Percentiles rank a stretch among this genome's conserved stretches.
These are phyloP conservation scores for Coccomyxa sp. DNA, from an alignment of 139 green algal genomes.

Conservation along the genomic window DNA sequence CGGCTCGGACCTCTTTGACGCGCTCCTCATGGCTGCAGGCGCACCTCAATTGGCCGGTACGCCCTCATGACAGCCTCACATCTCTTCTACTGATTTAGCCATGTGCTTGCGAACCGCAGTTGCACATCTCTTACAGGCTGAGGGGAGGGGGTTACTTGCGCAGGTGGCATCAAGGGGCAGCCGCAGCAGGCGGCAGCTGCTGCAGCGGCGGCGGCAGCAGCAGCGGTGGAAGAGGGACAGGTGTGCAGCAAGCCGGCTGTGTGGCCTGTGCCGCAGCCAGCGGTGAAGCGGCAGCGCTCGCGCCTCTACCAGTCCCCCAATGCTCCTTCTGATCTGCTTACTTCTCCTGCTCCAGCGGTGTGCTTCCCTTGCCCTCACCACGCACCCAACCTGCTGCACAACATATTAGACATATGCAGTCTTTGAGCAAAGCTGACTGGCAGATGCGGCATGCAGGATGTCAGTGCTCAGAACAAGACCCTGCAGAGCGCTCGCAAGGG, in stretches of 20 bases:
- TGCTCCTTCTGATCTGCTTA: not conserved
- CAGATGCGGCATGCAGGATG: too few relatives aligned
- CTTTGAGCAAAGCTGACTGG: too few relatives aligned
- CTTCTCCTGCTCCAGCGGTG: conserved; percentile 9
- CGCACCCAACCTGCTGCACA: too few relatives aligned
- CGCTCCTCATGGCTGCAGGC: conserved; percentile 75
- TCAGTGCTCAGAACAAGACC: too few relatives aligned
- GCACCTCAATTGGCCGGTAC: conserved; percentile 14
- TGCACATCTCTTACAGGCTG: not conserved
- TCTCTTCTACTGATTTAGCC: not conserved
- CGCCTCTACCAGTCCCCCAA: not conserved
- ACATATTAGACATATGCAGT: too few relatives aligned
- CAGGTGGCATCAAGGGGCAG: conserved; percentile 18
- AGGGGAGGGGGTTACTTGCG: not conserved
- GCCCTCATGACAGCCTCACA: not conserved
- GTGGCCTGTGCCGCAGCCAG: not conserved
- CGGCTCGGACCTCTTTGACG: conserved; percentile 70
- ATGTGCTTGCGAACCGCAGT: not conserved
- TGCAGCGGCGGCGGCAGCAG: not conserved
- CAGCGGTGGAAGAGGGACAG: not conserved
- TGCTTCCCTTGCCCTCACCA: too few relatives aligned
- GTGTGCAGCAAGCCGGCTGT: not conserved
- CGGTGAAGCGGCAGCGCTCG: conserved; percentile 9
- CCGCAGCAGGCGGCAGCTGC: conserved; percentile 12
- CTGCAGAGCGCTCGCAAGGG: too few relatives aligned